Conservation (phyloP, 2,329 filamentous ascomycete genomes). For the Claviceps citrina region DNA sequence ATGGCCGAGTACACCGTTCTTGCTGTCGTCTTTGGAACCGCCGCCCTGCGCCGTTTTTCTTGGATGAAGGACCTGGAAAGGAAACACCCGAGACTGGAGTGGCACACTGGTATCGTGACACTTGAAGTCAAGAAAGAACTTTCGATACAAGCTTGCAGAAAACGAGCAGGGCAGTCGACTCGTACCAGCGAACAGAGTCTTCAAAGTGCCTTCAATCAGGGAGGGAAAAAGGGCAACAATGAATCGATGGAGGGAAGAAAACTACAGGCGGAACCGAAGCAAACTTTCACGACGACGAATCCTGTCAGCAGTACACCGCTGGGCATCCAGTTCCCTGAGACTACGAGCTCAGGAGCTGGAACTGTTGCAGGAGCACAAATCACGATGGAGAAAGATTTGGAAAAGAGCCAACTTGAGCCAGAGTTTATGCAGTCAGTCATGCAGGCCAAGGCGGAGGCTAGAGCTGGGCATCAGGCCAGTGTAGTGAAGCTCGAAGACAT, state of each 20-base stretch:
- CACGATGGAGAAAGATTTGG: no score
- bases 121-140: no score
- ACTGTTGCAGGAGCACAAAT: neutral
- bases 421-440: neutral
- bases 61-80: neutral
- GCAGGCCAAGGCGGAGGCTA: no score
- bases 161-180: neutral
- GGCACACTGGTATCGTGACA: neutral
- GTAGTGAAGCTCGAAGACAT: neutral
- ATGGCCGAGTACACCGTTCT: neutral
- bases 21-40: neutral
- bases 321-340: neutral
- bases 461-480: neutral
- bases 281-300: no score
- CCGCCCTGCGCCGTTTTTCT: neutral
- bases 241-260: neutral
- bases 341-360: no score
- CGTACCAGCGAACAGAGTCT: neutral
- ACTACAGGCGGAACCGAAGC: no score
- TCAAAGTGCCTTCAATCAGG: neutral
- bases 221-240: neutral
- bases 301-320: neutral
- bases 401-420: neutral
- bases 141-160: no score
- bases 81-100: neutral